Base-by-base conservation (phyloP, 2,329 filamentous ascomycete species). In the Mollisia scopiformis region DNA sequence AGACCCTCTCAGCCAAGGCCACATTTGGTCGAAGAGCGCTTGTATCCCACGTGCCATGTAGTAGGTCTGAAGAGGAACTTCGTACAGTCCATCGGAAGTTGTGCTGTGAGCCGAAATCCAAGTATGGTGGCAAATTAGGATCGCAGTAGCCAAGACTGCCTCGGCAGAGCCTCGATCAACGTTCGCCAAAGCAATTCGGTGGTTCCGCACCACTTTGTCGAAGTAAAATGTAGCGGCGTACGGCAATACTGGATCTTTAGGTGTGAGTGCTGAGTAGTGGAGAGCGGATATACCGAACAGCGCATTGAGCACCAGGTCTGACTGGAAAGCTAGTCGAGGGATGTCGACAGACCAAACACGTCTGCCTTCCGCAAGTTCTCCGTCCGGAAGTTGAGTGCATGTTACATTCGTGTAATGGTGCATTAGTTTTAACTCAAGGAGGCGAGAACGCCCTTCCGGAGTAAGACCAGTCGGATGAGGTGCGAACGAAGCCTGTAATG, bases 241-340 rank as follows among this genome's bases (percentile, higher is more conserved):
- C 7, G 54, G 41, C 1, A 66, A 56, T 1, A 1, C 16, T 7
- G 4, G n/a, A 19, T 65, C 63, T 8, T 60, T 31, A 3, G 62
- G 63, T 1, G 25, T 43, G 8, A 61, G 19, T 16, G 62, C 57
- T 13, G 28, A 62, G 16, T 61, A 57, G 52, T 66, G 62, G 19
- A 61, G 28, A 11, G 63, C 54, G 2, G 63, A 60, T 8, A 65
- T 55, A 16, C 55, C 59, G 5, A 66, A 39, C 6, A 68, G n/a
- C 13, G 62, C 63, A 54, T 28, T 63, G 13, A 68, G 53, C 1
- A 66, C 63, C 3, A 63, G 46, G 16, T 64, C 63, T 11, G 57
- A 64, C 11, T 57, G 19, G 33, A 68, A 68, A 16, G 59, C 59
- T 1, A 67, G 35, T 28, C 53, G 61, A 11, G 63, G 65, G n/a